Percentiles rank a stretch among this genome's conserved stretches.
These are phyloP conservation scores for Inga oerstediana DNA, from an alignment of 306 rosid genomes.

Conservation along the genomic window DNA sequence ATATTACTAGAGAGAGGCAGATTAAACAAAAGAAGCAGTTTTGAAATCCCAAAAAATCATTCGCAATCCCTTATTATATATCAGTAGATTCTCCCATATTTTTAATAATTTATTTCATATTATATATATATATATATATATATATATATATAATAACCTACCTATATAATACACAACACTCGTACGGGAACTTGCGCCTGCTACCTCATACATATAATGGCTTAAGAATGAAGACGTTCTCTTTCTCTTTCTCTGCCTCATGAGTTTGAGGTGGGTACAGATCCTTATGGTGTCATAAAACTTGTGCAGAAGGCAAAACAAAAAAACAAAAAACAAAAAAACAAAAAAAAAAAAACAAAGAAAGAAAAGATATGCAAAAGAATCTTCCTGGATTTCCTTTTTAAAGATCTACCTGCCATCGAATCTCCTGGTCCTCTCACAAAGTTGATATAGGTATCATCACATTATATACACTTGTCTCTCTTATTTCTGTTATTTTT, in stretches of 20 bases:
- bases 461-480: neutral
- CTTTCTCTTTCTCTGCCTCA: neutral
- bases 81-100: constrained; percentile 41
- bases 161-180: constrained; percentile 10
- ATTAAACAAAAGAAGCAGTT: constrained; percentile 28
- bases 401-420: constrained; percentile 19
- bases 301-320: constrained; percentile 10
- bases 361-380: neutral
- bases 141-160: neutral
- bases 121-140: neutral
- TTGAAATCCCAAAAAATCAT: constrained; percentile 51
- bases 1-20: constrained; percentile 12
- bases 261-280: constrained; percentile 16
- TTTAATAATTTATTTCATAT: neutral
- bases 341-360: neutral
- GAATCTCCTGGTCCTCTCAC: constrained; percentile 7
- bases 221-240: neutral
- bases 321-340: neutral
- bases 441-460: neutral
- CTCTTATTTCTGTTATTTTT: neutral
- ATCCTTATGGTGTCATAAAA: constrained; percentile 23
- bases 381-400: constrained; percentile 50
- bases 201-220: neutral
- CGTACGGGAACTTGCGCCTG: constrained; percentile 63
- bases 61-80: constrained; percentile 45